Base-by-base conservation (phyloP, 768 basidiomycete species). In the Gymnopilus dilepis region DNA sequence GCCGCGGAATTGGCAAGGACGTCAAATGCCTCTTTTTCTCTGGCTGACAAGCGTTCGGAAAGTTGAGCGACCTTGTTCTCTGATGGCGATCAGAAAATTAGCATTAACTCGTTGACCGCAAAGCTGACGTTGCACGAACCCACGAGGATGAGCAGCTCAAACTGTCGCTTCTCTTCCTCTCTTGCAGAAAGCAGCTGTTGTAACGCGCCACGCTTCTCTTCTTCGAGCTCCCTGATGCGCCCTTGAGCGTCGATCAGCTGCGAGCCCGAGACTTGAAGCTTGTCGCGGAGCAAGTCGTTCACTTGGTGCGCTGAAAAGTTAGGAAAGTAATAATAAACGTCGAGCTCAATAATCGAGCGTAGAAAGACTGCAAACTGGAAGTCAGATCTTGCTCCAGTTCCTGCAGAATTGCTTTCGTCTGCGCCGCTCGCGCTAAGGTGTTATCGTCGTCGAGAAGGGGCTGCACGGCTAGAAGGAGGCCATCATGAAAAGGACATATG, bases 251-350 rank as follows among this genome's bases (percentile, higher is more conserved):
- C 76, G 1, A 74, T 76, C 0, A 80, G 64, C 43, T 76, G 72
- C 7, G 72, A 67, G 1, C 75, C 70, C 17, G 76, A 67, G 48
- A 74, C 63, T 45, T 77, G 72, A 0, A 78, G 68, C 58, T 80
- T 80, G 58, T 78, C 76, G 22, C 79, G 73, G 1, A 80, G 69
- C 4, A 81, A 66, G 41, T 80, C 78, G 3, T 70, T 76, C 5
- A 79, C 77, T 42, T 77, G 72, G 31, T 73, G 70, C 4, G 79
- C 78, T 80, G 38, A 2, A 58, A 51, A 22, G 47, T n/a, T 17
- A 50, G 12, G 21, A 9, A 34, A 13, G n/a, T 24, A 51, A 31
- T 22, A 22, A n/a, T 26, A 5, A 8, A 17, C 5, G n/a, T n/a
- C n/a, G 24, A 21, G 2, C n/a, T 30, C 13, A 8, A 33, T 21